Conservation (phyloP, 2,329 filamentous ascomycete species). For the Exophiala bonariae region DNA sequence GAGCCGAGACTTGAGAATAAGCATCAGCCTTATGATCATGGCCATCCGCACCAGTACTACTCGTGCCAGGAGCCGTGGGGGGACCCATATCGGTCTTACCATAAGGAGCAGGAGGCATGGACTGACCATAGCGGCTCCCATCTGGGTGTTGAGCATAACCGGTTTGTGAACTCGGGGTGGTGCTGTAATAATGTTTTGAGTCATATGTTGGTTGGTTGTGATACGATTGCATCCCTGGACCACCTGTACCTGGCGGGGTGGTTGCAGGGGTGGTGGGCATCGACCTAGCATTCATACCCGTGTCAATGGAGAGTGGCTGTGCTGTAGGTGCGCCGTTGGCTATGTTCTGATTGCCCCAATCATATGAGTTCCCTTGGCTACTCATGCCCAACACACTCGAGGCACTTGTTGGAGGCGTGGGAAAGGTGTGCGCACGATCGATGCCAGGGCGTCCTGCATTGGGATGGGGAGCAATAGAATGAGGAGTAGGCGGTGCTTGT, state of each 20-base stretch:
- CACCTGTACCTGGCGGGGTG: conserved; percentile 75
- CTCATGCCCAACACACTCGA: conserved; percentile 80
- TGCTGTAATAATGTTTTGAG: conserved; percentile 76
- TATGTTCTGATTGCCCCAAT: conserved; percentile 72
- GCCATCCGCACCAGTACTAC: conserved; percentile 60
- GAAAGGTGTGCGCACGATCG: conserved; percentile 88
- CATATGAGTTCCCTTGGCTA: conserved; percentile 71
- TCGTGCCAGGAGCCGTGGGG: conserved; percentile 63
- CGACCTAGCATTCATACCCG: conserved; percentile 73
- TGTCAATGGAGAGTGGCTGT: conserved; percentile 80
- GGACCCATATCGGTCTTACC: conserved; percentile 88
- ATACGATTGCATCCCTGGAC: conserved; percentile 80
- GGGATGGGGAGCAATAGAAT: conserved; percentile 63
- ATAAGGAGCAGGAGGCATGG: conserved; percentile 59
- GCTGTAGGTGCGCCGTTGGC: conserved; percentile 59
- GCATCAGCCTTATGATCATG: conserved; percentile 70
- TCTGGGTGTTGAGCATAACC: conserved; percentile 69
- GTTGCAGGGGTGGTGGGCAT: conserved; percentile 90
- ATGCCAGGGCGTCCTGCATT: conserved; percentile 66
- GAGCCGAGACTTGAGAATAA: conserved; percentile 44
- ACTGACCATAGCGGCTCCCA: conserved; percentile 66
- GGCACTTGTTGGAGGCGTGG: conserved; percentile 89
- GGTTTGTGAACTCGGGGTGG: conserved; percentile 63
- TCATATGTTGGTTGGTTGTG: conserved; percentile 73
- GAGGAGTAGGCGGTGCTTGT: conserved; percentile 66